These are phyloP conservation scores for Paramecium octaurelia DNA, from an alignment of 73 alveolate species.

Conservation along the genomic window DNA sequence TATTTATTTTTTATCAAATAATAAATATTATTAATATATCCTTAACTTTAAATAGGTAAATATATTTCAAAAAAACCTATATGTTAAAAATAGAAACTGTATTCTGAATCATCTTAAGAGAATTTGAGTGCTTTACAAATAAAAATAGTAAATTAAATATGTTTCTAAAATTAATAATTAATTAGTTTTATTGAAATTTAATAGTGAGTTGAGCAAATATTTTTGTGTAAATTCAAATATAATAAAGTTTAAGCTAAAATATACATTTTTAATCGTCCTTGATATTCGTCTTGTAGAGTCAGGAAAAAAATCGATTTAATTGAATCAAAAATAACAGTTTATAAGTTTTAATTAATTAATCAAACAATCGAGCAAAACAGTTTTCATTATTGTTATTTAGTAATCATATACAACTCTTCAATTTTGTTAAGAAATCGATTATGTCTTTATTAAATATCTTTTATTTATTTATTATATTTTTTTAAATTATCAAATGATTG, in stretches of 20 bases:
- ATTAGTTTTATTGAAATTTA: too few species aligned
- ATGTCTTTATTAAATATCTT: not conserved
- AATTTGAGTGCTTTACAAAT: not conserved
- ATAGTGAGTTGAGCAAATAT: not conserved
- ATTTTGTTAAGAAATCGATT: not conserved
- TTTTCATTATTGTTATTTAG: not conserved
- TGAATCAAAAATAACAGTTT: not conserved
- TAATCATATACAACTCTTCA: not conserved
- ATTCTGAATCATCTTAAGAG: not conserved
- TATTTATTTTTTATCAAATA: not conserved
- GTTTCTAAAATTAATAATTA: too few species aligned
- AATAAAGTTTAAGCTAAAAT: not conserved
- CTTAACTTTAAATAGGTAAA: not conserved
- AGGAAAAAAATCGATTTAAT: not conserved
- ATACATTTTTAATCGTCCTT: not conserved
- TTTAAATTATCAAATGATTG: not conserved
- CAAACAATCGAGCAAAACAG: not conserved
- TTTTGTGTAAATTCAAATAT: too few species aligned
- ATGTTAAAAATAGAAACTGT: not conserved
- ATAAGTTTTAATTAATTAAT: not conserved
- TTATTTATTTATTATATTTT: not conserved
- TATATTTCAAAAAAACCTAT: not conserved
- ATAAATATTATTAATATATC: not conserved
- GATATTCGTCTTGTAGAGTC: not conserved
- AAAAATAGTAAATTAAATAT: not conserved